These are phyloP conservation scores for Conringia planisiliqua DNA, from an alignment of 345 rosid species.

Conservation along the genomic window DNA sequence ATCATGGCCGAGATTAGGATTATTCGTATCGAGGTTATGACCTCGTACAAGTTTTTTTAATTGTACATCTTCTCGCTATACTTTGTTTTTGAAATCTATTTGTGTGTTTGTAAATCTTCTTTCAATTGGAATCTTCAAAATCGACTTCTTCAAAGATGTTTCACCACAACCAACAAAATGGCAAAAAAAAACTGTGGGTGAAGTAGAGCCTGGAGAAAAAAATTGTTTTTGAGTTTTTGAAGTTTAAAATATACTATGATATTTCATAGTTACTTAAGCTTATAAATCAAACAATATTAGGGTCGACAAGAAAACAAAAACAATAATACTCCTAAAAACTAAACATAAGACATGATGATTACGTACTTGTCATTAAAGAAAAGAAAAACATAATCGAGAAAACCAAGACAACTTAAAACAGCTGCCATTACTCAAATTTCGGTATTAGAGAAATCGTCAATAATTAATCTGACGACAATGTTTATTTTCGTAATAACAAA, in stretches of 20 bases:
- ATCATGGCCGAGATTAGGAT: no score
- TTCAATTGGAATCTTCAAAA: no score
- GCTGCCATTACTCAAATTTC: conserved; percentile 13
- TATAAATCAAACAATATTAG: neutral
- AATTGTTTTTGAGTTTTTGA: neutral
- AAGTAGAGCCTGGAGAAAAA: neutral
- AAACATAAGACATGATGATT: neutral
- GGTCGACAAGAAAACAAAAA: neutral
- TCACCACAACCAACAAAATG: neutral
- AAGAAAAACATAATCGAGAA: neutral
- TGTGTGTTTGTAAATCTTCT: no score
- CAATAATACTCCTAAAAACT: neutral
- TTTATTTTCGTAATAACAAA: neutral
- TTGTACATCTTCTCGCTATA: no score
- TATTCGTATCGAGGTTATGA: no score
- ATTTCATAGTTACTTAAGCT: neutral
- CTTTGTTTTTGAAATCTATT: no score
- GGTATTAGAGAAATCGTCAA: neutral
- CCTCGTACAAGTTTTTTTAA: no score
- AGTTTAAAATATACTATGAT: neutral
- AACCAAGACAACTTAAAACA: conserved; percentile 17
- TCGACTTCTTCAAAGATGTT: no score
- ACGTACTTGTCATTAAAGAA: neutral
- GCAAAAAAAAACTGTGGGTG: neutral
- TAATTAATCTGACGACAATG: neutral